Base-by-base conservation (phyloP, 2,329 filamentous ascomycete genomes). In the Colletotrichum musicola region DNA sequence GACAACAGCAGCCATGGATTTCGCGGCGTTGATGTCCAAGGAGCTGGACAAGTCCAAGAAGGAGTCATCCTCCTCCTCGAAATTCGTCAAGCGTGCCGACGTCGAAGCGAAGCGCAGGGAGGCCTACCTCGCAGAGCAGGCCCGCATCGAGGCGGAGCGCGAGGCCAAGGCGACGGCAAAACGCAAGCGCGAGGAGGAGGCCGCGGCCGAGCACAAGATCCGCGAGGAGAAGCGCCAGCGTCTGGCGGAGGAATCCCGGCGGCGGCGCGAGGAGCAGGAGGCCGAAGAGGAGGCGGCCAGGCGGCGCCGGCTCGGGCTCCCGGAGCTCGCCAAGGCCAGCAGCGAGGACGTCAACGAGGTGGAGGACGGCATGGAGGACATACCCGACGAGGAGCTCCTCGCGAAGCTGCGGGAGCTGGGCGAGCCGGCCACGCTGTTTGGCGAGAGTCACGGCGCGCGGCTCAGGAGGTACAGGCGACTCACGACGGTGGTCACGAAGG, bases 21-120 rank as follows among this genome's bases (percentile, higher is more conserved):
- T 99, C 84, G 94, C 94, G 70, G 89, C 94, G 42, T 84, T 99
- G 55, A 97, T 99, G 93, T 90, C 93, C 75, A 92, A 94, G 77
- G 94, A 97, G 81, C 96, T 99, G 76, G 89, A 93, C 75, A 97
- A 96, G 80, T 86, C 91, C 73, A 93, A 93, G 79, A 42, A 55
- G n/a, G 22, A 47, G 40, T 46, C 62, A 2, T 73, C 81, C 49
- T 73, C 81, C 49, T 71, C 80, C 42, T 91, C 92, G 75, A 97
- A 97, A 80, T 98, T 94, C 79, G 82, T 93, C 71, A 94, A 93
- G 74, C 93, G 94, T 72, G 90, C 92, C 72, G 95, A 99, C 73
- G 79, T 94, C 73, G 96, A 99, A 85, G 92, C 92, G 61, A 89
- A 93, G 75, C 91, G 96, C 61, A 85, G 92, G 76, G 91, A 90